Evolutionary conservation across 352 stramenopile species (phyloP).

Genomic region (Globisporangium spinosum): DNA sequence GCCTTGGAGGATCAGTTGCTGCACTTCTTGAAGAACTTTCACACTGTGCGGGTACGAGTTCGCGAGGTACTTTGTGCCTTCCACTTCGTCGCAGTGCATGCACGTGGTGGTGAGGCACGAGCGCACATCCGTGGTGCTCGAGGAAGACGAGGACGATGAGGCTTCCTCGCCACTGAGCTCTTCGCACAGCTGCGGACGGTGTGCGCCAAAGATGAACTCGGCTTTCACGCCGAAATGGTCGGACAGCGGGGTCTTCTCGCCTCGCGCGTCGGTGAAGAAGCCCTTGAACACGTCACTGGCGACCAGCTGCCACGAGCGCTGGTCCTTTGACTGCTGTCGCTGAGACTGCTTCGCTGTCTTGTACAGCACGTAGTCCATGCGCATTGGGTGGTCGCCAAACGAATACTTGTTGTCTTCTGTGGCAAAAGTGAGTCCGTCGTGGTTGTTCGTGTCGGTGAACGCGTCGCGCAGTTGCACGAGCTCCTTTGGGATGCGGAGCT

Average conservation of each 20-base stretch:
- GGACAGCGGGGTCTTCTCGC: conserved; percentile 63
- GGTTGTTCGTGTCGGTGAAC: conserved; percentile 64
- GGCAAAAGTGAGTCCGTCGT: conserved; percentile 67
- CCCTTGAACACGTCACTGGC: conserved; percentile 70
- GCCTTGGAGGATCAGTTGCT: conserved; percentile 35
- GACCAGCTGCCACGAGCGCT: conserved; percentile 41
- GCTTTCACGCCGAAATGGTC: conserved; percentile 79
- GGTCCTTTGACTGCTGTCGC: not conserved
- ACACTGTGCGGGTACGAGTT: conserved; percentile 18
- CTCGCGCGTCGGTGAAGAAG: conserved; percentile 63
- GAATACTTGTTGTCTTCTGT: conserved; percentile 81
- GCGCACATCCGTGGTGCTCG: conserved; percentile 9
- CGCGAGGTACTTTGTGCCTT: conserved; percentile 24
- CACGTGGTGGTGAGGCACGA: conserved; percentile 40
- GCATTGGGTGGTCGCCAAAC: conserved; percentile 76
- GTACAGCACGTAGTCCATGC: conserved; percentile 85
- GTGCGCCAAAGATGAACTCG: conserved; percentile 51
- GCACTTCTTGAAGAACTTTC: conserved; percentile 45
- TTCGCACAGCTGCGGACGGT: conserved; percentile 31
- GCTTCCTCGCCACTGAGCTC: conserved; percentile 31
- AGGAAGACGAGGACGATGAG: conserved; percentile 14
- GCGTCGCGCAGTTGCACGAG: conserved; percentile 57
- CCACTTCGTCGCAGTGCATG: conserved; percentile 40
- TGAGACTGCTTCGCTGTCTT: conserved; percentile 28
- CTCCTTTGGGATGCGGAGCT: conserved; percentile 52